These are phyloP conservation scores for Blastosporella zonata DNA, from an alignment of 1,284 basidiomycete species.

Conservation along the genomic window DNA sequence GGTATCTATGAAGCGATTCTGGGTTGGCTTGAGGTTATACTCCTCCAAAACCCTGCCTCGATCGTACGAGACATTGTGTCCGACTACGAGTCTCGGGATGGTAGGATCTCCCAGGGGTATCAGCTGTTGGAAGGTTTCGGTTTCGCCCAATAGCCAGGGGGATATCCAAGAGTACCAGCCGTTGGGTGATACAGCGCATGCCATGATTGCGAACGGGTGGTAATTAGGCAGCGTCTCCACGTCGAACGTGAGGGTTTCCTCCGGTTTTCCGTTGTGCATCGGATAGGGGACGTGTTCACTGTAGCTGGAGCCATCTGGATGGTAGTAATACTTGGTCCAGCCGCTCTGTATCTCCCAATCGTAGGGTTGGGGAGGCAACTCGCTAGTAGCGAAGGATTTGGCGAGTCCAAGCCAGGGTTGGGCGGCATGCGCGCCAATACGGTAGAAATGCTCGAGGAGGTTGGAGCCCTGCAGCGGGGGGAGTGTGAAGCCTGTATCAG, in stretches of 20 bases:
- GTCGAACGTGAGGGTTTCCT: slow-evolving; percentile 85
- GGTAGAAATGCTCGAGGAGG: slow-evolving; percentile 88
- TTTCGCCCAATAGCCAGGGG: slow-evolving; percentile 83
- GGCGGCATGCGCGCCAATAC: slow-evolving; percentile 69
- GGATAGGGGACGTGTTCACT: slow-evolving; percentile 62
- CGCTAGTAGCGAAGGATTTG: slow-evolving; percentile 52
- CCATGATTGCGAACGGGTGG: slow-evolving; percentile 85
- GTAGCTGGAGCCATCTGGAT: slow-evolving; percentile 63
- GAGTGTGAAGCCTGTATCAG: slow-evolving; percentile 77
- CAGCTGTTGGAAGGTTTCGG: slow-evolving; percentile 65
- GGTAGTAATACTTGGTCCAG: slow-evolving; percentile 86
- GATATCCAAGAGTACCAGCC: slow-evolving; percentile 98
- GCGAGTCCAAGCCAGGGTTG: slow-evolving; percentile 85
- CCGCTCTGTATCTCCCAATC: slow-evolving; percentile 79
- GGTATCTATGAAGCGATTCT: slow-evolving; percentile 90
- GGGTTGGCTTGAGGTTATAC: slow-evolving; percentile 69
- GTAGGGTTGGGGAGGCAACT: slow-evolving; percentile 66
- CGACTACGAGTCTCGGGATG: slow-evolving; percentile 71
- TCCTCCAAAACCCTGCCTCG: slow-evolving; percentile 84
- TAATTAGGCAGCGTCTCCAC: slow-evolving; percentile 91
- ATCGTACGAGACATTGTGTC: slow-evolving; percentile 97
- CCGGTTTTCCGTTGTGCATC: slow-evolving; percentile 56
- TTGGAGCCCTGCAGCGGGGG: slow-evolving; percentile 82
- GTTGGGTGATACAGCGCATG: slow-evolving; percentile 79
- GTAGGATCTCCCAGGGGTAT: slow-evolving; percentile 66